A percentile compares a stretch with the other conserved stretches of the same genome.
Evolutionary conservation across 2,329 filamentous ascomycete species (phyloP).

Genomic region (Trichocomaceae sp.): DNA sequence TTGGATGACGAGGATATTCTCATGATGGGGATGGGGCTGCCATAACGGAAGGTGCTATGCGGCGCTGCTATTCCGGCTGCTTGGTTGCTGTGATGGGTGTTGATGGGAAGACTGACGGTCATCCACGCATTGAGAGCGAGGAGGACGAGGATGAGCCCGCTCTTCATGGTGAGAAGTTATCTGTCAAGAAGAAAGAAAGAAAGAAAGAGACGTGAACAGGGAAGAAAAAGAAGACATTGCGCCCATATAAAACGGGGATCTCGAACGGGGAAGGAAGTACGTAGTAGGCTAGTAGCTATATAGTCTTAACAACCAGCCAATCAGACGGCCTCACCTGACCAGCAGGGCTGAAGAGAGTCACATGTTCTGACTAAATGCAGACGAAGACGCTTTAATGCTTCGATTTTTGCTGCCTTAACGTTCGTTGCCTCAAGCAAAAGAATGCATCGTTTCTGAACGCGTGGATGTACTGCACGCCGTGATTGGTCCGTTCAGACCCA

Average conservation of each 20-base stretch:
- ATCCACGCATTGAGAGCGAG: conserved; percentile 1
- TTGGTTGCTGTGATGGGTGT: not conserved
- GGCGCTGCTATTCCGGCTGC: not conserved
- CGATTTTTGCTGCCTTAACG: not conserved
- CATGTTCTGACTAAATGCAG: not conserved
- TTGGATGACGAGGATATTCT: not conserved
- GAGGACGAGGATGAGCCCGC: not conserved
- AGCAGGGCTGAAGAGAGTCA: not conserved
- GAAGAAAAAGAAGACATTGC: not conserved
- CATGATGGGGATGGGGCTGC: not conserved
- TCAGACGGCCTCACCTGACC: conserved; percentile 1
- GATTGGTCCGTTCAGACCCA: not conserved
- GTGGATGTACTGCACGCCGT: not conserved
- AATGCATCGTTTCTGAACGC: not conserved
- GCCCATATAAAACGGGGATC: not conserved
- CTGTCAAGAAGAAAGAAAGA: not conserved
- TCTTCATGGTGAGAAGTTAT: not conserved
- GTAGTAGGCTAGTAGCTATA: too few species aligned
- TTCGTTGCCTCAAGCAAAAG: not conserved
- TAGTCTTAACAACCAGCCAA: conserved; percentile 7
- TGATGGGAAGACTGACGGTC: conserved; percentile 1
- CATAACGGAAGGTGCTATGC: not conserved
- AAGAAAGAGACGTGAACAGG: not conserved
- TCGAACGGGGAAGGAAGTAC: not conserved
- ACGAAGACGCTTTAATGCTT: not conserved